phyloP scores from a whole-genome alignment of 306 rosid genomes.

The Citrullus amarus region DNA sequence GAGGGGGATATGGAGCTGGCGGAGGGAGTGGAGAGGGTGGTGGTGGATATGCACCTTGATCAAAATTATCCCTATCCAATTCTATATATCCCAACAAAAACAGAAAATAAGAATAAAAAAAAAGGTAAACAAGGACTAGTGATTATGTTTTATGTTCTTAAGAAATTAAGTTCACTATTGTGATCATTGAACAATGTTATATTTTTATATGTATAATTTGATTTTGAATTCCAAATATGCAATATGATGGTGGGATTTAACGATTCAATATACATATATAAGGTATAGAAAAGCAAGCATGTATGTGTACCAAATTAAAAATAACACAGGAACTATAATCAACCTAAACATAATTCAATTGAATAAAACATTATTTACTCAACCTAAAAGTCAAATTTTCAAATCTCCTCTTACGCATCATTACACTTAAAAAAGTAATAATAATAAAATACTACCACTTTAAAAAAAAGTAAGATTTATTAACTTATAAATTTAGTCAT shows the following conservation, averaged over 20 bases:
- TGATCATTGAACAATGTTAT: neutral
- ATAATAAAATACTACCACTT: too few species aligned
- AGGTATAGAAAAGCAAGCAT: too few species aligned
- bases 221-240: neutral
- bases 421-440: too few species aligned
- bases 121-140: neutral
- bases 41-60: conserved; percentile 40
- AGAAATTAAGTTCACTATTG: neutral
- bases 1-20: conserved; percentile 39
- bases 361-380: too few species aligned
- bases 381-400: too few species aligned
- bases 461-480: too few species aligned
- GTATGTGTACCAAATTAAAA: too few species aligned
- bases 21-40: conserved; percentile 38
- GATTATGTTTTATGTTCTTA: neutral
- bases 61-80: neutral
- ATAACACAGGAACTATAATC: too few species aligned
- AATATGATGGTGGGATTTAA: neutral
- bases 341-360: too few species aligned
- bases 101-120: neutral
- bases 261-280: too few species aligned
- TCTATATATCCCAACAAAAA: neutral
- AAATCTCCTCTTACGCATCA: too few species aligned
- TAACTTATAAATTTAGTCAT: too few species aligned
- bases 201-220: neutral